phyloP scores from a whole-genome alignment of 495 filamentous ascomycete genomes.

The Penicillium taxi region DNA sequence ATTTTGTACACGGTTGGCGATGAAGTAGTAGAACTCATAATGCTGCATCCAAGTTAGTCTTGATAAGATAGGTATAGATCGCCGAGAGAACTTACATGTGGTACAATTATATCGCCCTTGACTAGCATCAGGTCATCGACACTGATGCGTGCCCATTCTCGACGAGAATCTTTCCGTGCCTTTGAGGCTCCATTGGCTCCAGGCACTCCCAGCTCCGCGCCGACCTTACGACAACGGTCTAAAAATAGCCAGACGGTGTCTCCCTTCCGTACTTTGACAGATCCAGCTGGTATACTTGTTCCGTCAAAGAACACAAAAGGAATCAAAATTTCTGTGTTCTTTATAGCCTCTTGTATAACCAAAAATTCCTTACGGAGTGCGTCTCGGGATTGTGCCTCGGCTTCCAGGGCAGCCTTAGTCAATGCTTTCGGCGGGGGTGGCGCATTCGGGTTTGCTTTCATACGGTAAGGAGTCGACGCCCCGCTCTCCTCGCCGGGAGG shows the following conservation, averaged over 20 bases:
- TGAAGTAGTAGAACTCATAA: slow-evolving; percentile 94
- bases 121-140: slow-evolving; percentile 98
- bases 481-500: slow-evolving; percentile 33
- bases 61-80: neutral
- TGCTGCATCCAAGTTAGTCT: slow-evolving; percentile 51
- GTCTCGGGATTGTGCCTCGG: slow-evolving; percentile 77
- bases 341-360: slow-evolving; percentile 74
- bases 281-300: slow-evolving; percentile 82
- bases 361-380: slow-evolving; percentile 78
- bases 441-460: slow-evolving; percentile 61
- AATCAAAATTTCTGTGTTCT: slow-evolving; percentile 80
- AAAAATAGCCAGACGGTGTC: slow-evolving; percentile 87
- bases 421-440: slow-evolving; percentile 65
- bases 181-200: slow-evolving; percentile 47
- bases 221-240: slow-evolving; percentile 82
- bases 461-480: slow-evolving; percentile 36
- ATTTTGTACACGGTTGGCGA: slow-evolving; percentile 76
- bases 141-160: slow-evolving; percentile 87
- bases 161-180: slow-evolving; percentile 50
- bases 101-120: slow-evolving; percentile 83
- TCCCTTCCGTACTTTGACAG: slow-evolving; percentile 82
- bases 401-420: slow-evolving; percentile 76
- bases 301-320: slow-evolving; percentile 98
- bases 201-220: slow-evolving; percentile 70
- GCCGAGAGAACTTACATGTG: slow-evolving; percentile 60